Evolutionary conservation across 2,329 filamentous ascomycete genomes (phyloP), one percentile per base, ranked within the genome.

Genomic region (Verruconis gallopava): DNA sequence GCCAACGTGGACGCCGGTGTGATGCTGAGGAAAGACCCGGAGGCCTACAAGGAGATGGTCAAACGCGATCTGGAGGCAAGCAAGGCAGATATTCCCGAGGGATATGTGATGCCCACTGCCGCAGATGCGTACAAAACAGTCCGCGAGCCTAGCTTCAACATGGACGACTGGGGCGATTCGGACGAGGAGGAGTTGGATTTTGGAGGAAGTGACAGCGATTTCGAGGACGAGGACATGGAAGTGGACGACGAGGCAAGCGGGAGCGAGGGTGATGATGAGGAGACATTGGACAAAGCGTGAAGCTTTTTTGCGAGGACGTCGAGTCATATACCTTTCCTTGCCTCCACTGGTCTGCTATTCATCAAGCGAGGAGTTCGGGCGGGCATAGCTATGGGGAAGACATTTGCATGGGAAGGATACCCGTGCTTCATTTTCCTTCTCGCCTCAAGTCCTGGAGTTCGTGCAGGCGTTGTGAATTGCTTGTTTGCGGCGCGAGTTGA

Each of bases 1-100:
- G 91, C 89, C 48, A 96, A 96, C 58, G 88, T 96, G 43, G 89
- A 96, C 51, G 89, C 91, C 2, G 77, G 85, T 44, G 81, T 95
- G 18, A 74, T 86, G 67, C 80, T 93, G 54, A 79, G 89, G 46
- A 85, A 88, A 51, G 63, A 79, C 21, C 76, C 77, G 0, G 66
- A 68, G 1, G 61, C 68, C 21, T 98, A 93, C 68, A 77, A 85
- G 54, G 62, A 67, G 34, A 72, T 71, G 51, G 85, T 89, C 2
- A 69, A 65, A 48, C 72, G 76, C 34, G 75, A 85, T 21, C 80
- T 91, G 3, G 77, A 81, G 49, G 66, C 65, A 36, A 88, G 84
- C 11, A 84, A 84, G 63, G 65, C 71, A 48, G 84, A 93, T 54
- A 85, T 94, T 2, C 89, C 91, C 0, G 64, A 67, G 0, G 85